Conservation (phyloP, 345 rosid genomes). For the Salix suchowensis region DNA sequence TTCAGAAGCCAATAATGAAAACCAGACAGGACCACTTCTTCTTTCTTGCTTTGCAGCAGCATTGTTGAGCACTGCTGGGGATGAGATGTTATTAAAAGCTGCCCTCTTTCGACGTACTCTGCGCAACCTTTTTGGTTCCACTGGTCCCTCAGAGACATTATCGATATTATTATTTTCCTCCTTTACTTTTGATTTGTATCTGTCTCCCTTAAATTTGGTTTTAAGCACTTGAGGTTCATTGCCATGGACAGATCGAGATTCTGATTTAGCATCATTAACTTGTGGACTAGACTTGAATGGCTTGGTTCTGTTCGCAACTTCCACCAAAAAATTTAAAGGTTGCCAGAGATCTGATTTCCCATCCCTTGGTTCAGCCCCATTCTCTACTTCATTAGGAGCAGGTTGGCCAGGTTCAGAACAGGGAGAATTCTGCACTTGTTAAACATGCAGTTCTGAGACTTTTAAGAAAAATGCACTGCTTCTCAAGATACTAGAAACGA, state of each 20-base stretch:
- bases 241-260: constrained; percentile 1
- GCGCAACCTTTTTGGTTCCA: constrained; percentile 17
- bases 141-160: not conserved
- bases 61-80: constrained; percentile 12
- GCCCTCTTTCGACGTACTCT: constrained; percentile 21
- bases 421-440: constrained; percentile 22
- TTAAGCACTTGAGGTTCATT: constrained; percentile 15
- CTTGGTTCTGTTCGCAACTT: constrained; percentile 31
- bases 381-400: constrained; percentile 7
- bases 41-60: constrained; percentile 19
- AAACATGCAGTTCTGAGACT: not conserved
- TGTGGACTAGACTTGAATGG: constrained; percentile 23
- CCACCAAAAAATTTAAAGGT: constrained; percentile 30
- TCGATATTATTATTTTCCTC: constrained; percentile 10
- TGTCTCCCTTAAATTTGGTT: constrained; percentile 13
- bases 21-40: constrained; percentile 23
- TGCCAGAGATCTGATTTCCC: constrained; percentile 32
- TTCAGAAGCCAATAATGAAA: constrained; percentile 27
- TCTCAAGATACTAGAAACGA: not conserved
- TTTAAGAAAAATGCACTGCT: not conserved
- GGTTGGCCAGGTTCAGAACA: constrained; percentile 14
- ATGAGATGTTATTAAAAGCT: constrained; percentile 1
- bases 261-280: constrained; percentile 11
- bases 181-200: constrained; percentile 11
- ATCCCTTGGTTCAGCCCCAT: constrained; percentile 20